Percentiles rank a stretch among this genome's conserved stretches.
Evolutionary conservation across 2,329 filamentous ascomycete species (phyloP).

Genomic region (Aureobasidium sp.): DNA sequence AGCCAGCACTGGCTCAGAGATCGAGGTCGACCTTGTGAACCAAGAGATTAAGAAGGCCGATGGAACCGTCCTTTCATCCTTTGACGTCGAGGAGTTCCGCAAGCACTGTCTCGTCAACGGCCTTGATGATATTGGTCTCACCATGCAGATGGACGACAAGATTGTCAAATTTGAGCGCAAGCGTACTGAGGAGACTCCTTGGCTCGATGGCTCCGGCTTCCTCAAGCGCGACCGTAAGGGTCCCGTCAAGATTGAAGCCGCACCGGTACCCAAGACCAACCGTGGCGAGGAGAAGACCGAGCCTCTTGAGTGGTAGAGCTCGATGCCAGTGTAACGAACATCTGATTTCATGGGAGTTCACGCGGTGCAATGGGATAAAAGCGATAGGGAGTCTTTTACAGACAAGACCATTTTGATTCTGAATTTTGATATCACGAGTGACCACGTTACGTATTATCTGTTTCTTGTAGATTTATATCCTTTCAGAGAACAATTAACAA

Average conservation of each 20-base stretch:
- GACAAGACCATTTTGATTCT: background rate
- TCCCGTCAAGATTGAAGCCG: constrained; percentile 69
- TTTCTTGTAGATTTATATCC: constrained; percentile 12
- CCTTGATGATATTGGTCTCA: constrained; percentile 95
- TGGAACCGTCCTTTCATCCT: constrained; percentile 78
- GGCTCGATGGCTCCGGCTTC: constrained; percentile 91
- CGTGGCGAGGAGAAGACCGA: constrained; percentile 85
- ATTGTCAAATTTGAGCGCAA: constrained; percentile 85
- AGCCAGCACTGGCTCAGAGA: constrained; percentile 80
- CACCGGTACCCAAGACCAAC: constrained; percentile 88
- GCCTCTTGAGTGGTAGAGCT: constrained; percentile 84
- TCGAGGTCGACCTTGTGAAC: constrained; percentile 90
- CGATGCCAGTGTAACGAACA: constrained; percentile 1
- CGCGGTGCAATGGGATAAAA: background rate
- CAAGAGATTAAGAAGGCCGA: constrained; percentile 82
- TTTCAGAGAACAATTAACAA: background rate
- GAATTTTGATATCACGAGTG: constrained; percentile 5
- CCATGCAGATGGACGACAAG: constrained; percentile 92
- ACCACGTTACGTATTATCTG: background rate
- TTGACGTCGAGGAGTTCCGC: constrained; percentile 93
- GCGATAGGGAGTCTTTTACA: background rate
- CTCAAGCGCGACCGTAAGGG: constrained; percentile 64
- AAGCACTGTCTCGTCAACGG: constrained; percentile 96
- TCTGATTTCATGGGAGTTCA: constrained; percentile 12
- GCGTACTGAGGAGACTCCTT: constrained; percentile 82